A percentile compares a stretch with the other conserved stretches of the same genome.
These are phyloP conservation scores for Xylariaceae sp. DNA, from an alignment of 2,329 filamentous ascomycete species.

Conservation along the genomic window DNA sequence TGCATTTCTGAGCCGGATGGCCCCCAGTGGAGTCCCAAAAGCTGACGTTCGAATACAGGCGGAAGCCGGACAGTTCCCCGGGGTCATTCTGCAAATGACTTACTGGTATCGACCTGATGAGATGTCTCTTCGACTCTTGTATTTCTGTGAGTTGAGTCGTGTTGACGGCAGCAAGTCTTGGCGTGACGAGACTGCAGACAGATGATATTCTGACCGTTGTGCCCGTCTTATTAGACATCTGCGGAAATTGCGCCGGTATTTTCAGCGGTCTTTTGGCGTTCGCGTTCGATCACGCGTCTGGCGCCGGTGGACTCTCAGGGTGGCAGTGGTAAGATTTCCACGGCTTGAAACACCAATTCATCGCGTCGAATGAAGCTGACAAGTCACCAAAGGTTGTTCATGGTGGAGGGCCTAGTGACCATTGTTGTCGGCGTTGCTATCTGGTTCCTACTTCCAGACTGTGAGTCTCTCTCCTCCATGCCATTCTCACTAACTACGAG, in stretches of 20 bases:
- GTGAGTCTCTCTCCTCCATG: slow-evolving; percentile 20
- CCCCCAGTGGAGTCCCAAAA: too few relatives aligned
- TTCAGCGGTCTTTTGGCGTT: slow-evolving; percentile 18
- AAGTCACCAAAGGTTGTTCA: slow-evolving; percentile 26
- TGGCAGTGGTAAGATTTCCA: slow-evolving; percentile 21
- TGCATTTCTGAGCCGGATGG: too few relatives aligned
- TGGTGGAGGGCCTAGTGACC: slow-evolving; percentile 39
- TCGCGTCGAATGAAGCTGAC: background rate
- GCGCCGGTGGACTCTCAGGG: slow-evolving; percentile 19
- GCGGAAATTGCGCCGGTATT: slow-evolving; percentile 22
- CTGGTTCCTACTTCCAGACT: slow-evolving; percentile 47
- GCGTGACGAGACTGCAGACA: too few relatives aligned
- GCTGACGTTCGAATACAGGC: slow-evolving; percentile 14
- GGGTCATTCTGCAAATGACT: slow-evolving; percentile 34
- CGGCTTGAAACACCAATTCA: too few relatives aligned
- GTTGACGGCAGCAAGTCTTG: too few relatives aligned
- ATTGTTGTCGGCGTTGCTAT: slow-evolving; percentile 37
- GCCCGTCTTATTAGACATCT: slow-evolving; percentile 15
- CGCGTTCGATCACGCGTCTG: slow-evolving; percentile 19
- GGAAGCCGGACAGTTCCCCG: slow-evolving; percentile 34
- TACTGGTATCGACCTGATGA: slow-evolving; percentile 43
- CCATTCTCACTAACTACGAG: slow-evolving; percentile 1
- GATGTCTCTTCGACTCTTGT: slow-evolving; percentile 36
- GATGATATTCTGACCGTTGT: too few relatives aligned
- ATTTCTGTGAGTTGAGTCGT: slow-evolving; percentile 35